A percentile compares a stretch with the other conserved stretches of the same genome.
Evolutionary conservation across 1,139 yeast species (phyloP).

Genomic region (Arxiozyma telluris): DNA sequence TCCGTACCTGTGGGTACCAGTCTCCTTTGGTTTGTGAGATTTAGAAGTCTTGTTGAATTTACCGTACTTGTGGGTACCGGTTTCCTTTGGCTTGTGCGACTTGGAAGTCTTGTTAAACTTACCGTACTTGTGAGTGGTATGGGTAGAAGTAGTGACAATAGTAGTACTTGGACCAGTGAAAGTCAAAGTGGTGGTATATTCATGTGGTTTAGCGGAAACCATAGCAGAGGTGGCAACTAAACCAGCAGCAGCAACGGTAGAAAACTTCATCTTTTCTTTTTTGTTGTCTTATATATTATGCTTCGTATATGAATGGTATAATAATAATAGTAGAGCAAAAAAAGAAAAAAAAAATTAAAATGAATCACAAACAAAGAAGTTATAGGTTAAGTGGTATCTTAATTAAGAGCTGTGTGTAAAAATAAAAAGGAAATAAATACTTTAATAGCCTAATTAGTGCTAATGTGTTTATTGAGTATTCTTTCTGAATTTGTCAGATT

Average conservation of each 20-base stretch:
- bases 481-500: neutral
- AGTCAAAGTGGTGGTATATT: conserved; percentile 18
- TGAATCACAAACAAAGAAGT: too few relatives aligned
- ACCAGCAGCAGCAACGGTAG: conserved; percentile 30
- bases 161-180: conserved; percentile 12
- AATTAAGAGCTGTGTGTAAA: too few relatives aligned
- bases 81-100: conserved; percentile 19
- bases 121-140: conserved; percentile 41
- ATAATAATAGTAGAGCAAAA: neutral
- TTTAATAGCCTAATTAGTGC: neutral
- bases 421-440: neutral
- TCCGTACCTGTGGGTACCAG: conserved; percentile 41
- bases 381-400: too few relatives aligned
- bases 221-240: conserved; percentile 28
- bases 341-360: neutral
- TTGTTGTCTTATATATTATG: neutral
- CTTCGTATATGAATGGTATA: neutral
- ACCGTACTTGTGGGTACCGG: conserved; percentile 41
- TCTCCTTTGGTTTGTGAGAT: conserved; percentile 19
- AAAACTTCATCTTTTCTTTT: conserved; percentile 31
- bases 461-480: neutral
- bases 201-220: conserved; percentile 20
- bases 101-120: conserved; percentile 42
- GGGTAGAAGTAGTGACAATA: conserved; percentile 28
- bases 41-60: conserved; percentile 40